Evolutionary conservation across 2,329 filamentous ascomycete genomes (phyloP), one percentile per base, ranked within the genome.

Genomic region (Drechslerella dactyloides): DNA sequence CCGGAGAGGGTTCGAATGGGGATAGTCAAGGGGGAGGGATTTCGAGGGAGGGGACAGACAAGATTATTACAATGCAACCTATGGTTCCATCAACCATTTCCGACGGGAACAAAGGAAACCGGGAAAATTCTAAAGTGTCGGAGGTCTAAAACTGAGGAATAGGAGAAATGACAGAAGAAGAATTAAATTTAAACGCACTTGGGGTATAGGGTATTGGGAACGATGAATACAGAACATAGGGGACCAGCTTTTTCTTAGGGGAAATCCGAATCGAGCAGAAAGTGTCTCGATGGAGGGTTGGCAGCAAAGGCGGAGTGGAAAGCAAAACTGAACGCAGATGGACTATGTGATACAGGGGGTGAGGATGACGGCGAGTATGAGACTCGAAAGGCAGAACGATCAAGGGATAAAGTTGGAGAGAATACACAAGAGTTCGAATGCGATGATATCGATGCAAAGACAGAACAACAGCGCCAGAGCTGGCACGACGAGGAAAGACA

Each of bases 171-270:
- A 65, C 50, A 52, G 55, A 54, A 58, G 60, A 52, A 46, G 60
- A 57, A 72, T 61, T 60, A 72, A 72, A 72, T 61, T 60, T 65
- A 72, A 72, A 72, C 68, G 55, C 60, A 72, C 68, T 58, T 52
- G 60, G 66, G 66, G 68, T 72, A 72, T 72, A 56, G 50, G 51
- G 60, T 72, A 72, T 56, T 72, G 68, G 60, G 50, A 59, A 65
- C 33, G 53, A 65, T 8, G 8, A 33, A 33, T 33, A 4, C 55
- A 72, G 50, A 72, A 57, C 42, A 65, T 50, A 56, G 55, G 68
- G 59, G 51, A 65, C 55, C 55, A 61, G 60, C 60, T 64, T 66
- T 66, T 66, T 57, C 62, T 65, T 42, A 55, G 5, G 52, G 2
- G 17, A 46, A 59, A 30, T 51, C 66, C 59, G 44, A 59, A 42